Evolutionary conservation across 2,329 filamentous ascomycete genomes (phyloP), one percentile per base, ranked within the genome.

Genomic region (Penicillium sp.): DNA sequence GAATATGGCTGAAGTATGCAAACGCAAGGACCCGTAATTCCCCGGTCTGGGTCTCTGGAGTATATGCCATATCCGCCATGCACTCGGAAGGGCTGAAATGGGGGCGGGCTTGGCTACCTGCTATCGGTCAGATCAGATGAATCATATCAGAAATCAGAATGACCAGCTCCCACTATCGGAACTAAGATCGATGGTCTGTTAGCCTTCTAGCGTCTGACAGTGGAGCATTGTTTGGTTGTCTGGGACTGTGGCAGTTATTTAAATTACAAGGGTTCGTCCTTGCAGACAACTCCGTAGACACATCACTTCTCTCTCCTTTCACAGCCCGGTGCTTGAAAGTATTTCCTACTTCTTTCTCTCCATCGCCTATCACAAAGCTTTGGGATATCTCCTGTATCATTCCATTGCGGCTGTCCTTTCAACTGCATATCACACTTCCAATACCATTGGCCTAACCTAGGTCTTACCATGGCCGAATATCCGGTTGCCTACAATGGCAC

Each of bases 401-500:
- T 35, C n/a, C 10, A 43, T 33, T 40, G 25, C 13, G 19, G 8
- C 21, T 35, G 29, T n/a, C 23, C 37, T 40, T 43, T 9, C 4
- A 33, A 29, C 35, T 17, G 6, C 15, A 35, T 50, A 42, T 42
- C 40, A 27, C 19, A 38, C 17, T 8, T 60, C 33, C 37, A 31
- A 50, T n/a, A 56, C 37, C 19, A 37, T 29, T 33, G 29, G 8
- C n/a, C 31, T 45, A 27, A 10, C n/a, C 29, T 29, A 42, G 45
- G 38, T 57, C 57, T 59, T 57, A 66, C 50, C 43, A 76, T 77
- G 75, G 69, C 73, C 37, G 69, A 67, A 49, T 68, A 69, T 51
- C 70, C 75, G 62, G 73, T 83, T 40, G 77, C 82, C 23, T 90
- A 87, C 77, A 90, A 91, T 78, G 84, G 83, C 69, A 86, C 86